phyloP scores from a whole-genome alignment of 176 grass and related monocot genomes.

The Zizania latifolia region DNA sequence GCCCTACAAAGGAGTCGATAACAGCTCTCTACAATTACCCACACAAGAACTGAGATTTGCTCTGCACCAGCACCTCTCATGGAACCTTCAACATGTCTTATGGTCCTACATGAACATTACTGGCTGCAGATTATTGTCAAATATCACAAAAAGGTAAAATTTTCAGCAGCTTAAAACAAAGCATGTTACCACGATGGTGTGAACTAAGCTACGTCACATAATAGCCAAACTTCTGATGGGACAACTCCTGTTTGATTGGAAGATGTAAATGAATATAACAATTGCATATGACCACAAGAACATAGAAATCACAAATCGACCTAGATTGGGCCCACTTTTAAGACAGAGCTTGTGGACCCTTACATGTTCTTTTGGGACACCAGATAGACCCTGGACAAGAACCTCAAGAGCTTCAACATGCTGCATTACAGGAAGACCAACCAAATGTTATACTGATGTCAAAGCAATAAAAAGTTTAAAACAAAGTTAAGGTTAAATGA shows the following conservation, averaged over 20 bases:
- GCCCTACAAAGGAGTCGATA: too few species aligned
- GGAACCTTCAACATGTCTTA: slow-evolving; percentile 77
- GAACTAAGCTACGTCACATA: slow-evolving; percentile 75
- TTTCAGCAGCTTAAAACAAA: slow-evolving; percentile 1
- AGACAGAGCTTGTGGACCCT: slow-evolving; percentile 87
- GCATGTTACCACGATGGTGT: slow-evolving; percentile 82
- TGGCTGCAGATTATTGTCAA: background rate
- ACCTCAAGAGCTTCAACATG: slow-evolving; percentile 93
- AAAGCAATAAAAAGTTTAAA: background rate
- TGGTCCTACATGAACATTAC: slow-evolving; percentile 38
- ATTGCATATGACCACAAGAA: background rate
- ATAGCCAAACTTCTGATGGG: slow-evolving; percentile 61
- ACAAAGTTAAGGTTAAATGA: background rate
- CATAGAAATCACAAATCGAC: slow-evolving; percentile 24
- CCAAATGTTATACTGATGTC: background rate
- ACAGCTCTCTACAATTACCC: slow-evolving; percentile 54
- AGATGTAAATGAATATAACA: slow-evolving; percentile 9
- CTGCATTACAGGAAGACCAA: slow-evolving; percentile 36
- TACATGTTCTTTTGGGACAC: slow-evolving; percentile 71
- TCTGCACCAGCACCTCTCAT: slow-evolving; percentile 86
- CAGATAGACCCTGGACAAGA: slow-evolving; percentile 76
- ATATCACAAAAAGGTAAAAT: background rate
- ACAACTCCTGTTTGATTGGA: slow-evolving; percentile 48
- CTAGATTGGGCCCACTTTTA: slow-evolving; percentile 81
- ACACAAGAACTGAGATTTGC: slow-evolving; percentile 83